These are phyloP conservation scores for Marvania coccoides DNA, from an alignment of 139 green algal species.

Conservation along the genomic window DNA sequence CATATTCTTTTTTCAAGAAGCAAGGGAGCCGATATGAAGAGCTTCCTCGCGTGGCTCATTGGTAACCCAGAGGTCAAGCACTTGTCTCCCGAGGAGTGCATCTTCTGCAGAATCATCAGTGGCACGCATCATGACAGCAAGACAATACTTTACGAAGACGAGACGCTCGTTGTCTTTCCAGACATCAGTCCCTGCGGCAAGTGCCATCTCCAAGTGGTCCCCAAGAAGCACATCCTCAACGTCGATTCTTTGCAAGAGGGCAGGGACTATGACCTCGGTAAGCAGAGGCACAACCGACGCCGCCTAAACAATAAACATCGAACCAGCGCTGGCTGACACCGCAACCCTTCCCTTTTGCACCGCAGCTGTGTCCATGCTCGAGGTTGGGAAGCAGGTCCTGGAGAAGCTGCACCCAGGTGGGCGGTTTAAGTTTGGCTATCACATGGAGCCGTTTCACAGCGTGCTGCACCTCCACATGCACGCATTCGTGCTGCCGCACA, in stretches of 20 bases:
- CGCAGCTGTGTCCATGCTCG: neutral
- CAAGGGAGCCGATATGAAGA: no score
- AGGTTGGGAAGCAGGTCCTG: neutral
- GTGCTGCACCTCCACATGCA: slow-evolving; percentile 49
- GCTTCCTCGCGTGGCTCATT: no score
- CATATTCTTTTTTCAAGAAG: no score
- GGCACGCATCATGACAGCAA: no score
- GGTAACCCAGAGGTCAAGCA: no score
- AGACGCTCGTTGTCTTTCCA: slow-evolving; percentile 22
- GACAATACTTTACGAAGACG: no score
- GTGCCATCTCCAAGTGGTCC: slow-evolving; percentile 26
- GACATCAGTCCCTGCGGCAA: slow-evolving; percentile 12
- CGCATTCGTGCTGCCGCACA: slow-evolving; percentile 33
- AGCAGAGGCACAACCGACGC: neutral
- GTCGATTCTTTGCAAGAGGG: neutral
- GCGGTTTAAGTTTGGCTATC: slow-evolving; percentile 35
- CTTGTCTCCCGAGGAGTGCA: no score
- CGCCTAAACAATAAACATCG: no score
- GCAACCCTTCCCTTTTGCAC: no score
- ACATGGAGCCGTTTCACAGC: slow-evolving; percentile 38
- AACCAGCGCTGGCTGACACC: neutral
- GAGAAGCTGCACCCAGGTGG: neutral
- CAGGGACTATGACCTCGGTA: slow-evolving; percentile 18
- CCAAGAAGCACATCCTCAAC: slow-evolving; percentile 15
- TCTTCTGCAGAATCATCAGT: no score